Conservation (phyloP, 2,329 filamentous ascomycete genomes). For the Neonectria ditissima region DNA sequence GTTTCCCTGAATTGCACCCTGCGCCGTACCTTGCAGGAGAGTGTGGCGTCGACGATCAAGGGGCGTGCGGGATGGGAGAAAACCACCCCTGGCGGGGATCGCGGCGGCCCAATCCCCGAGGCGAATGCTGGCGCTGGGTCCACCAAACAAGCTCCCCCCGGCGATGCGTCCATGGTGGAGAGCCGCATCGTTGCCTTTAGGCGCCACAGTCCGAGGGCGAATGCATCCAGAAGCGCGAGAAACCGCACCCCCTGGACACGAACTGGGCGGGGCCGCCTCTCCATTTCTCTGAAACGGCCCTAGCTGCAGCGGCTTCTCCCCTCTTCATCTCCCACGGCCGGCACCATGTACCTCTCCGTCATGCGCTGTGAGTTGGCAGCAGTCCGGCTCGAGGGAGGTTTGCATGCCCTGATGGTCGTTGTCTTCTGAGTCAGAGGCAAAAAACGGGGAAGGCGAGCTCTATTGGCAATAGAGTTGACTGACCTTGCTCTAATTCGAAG, state of each 20-base stretch:
- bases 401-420: background rate
- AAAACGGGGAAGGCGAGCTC: background rate
- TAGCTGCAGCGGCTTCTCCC: conserved; percentile 37
- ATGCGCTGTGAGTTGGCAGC: conserved; percentile 13
- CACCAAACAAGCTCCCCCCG: conserved; percentile 45
- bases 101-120: conserved; percentile 25
- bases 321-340: conserved; percentile 42
- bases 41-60: conserved; percentile 19
- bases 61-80: conserved; percentile 9
- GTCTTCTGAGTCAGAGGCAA: background rate
- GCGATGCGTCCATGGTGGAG: conserved; percentile 30
- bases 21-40: conserved; percentile 17
- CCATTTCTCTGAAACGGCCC: conserved; percentile 43
- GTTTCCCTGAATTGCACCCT: background rate
- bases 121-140: conserved; percentile 18
- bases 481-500: background rate
- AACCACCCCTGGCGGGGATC: background rate
- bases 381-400: conserved; percentile 2
- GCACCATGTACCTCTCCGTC: conserved; percentile 5
- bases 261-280: conserved; percentile 16
- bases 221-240: conserved; percentile 3
- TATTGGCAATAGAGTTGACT: background rate
- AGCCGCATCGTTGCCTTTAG: conserved; percentile 20
- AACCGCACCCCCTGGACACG: conserved; percentile 21
- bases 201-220: background rate